A percentile compares a stretch with the other conserved stretches of the same genome.
Evolutionary conservation across 257 asterid species (phyloP).

Genomic region (Linaria vulgaris): DNA sequence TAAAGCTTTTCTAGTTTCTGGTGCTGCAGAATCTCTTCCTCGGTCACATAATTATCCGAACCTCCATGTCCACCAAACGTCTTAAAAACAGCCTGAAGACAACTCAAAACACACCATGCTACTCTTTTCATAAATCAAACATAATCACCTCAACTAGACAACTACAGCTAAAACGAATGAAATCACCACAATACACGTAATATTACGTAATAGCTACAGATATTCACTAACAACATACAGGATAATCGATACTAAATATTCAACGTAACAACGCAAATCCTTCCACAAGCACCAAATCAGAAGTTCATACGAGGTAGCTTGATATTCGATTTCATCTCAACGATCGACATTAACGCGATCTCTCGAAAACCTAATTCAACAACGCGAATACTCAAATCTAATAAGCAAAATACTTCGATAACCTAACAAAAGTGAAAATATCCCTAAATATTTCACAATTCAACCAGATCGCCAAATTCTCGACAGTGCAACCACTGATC

Average conservation of each 20-base stretch:
- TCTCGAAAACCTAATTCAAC: not conserved
- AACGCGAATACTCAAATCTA: not conserved
- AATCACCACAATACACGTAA: not conserved
- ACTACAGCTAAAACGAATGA: not conserved
- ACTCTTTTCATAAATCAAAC: constrained; percentile 4
- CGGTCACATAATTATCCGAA: constrained; percentile 66
- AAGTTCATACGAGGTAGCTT: not conserved
- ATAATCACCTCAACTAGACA: not conserved
- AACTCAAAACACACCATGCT: constrained; percentile 2
- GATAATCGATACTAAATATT: not conserved
- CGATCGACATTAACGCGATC: not conserved
- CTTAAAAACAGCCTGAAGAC: constrained; percentile 87
- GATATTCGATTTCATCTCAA: no score
- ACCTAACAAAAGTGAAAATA: not conserved
- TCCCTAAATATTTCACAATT: not conserved
- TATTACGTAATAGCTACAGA: not conserved
- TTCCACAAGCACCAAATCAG: not conserved
- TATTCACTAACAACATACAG: no score
- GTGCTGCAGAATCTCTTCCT: constrained; percentile 90
- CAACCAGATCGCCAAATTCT: constrained; percentile 10
- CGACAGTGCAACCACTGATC: not conserved
- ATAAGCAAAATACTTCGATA: not conserved
- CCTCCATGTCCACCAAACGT: constrained; percentile 93
- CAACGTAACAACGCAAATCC: not conserved
- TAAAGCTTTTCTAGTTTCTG: constrained; percentile 94